Percentiles rank a stretch among this genome's conserved stretches.
Conservation (phyloP, 306 rosid genomes). For the Senna tora region DNA sequence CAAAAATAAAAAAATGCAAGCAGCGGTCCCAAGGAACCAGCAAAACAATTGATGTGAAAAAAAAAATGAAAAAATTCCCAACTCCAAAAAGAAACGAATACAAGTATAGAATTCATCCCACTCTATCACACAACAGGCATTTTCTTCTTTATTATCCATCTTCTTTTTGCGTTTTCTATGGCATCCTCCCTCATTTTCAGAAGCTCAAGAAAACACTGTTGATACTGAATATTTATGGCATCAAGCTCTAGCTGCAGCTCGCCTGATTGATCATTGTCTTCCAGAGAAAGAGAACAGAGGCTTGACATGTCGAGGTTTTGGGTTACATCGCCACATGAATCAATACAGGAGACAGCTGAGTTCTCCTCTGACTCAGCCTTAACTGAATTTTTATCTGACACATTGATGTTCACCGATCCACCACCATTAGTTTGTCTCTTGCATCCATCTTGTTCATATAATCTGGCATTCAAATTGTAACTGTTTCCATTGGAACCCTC, state of each 20-base stretch:
- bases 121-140: slow-evolving; percentile 42
- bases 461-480: slow-evolving; percentile 40
- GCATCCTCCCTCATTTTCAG: slow-evolving; percentile 71
- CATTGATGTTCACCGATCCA: slow-evolving; percentile 1
- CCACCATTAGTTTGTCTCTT: slow-evolving; percentile 34
- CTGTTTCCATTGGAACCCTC: slow-evolving; percentile 37
- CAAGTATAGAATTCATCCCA: slow-evolving; percentile 11
- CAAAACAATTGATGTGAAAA: slow-evolving; percentile 38
- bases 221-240: slow-evolving; percentile 62
- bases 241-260: slow-evolving; percentile 71
- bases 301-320: slow-evolving; percentile 48
- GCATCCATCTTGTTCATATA: slow-evolving; percentile 38
- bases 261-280: slow-evolving; percentile 38
- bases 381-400: background rate
- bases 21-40: slow-evolving; percentile 1
- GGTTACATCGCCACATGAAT: slow-evolving; percentile 41
- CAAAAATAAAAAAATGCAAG: background rate
- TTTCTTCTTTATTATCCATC: slow-evolving; percentile 67
- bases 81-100: background rate
- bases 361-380: slow-evolving; percentile 33
- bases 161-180: slow-evolving; percentile 60
- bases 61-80: slow-evolving; percentile 1
- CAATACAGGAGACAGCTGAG: slow-evolving; percentile 42
- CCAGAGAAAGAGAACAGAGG: slow-evolving; percentile 44
- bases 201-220: slow-evolving; percentile 57